Percentiles rank a stretch among this genome's conserved stretches.
phyloP scores from a whole-genome alignment of 805 yeast genomes.

The Candida coquimbonensis region DNA sequence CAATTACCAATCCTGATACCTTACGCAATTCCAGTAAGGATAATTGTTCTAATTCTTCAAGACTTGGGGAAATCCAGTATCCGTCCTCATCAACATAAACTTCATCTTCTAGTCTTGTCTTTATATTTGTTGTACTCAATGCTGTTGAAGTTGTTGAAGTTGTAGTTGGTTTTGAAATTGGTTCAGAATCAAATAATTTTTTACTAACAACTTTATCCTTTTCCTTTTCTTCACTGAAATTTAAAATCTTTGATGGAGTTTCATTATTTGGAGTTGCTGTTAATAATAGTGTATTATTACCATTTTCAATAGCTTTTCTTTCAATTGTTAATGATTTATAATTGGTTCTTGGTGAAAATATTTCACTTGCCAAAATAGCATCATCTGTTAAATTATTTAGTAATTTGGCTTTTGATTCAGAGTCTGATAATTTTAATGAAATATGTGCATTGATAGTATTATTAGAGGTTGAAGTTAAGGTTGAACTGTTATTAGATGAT shows the following conservation, averaged over 20 bases:
- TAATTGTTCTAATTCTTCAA: constrained; percentile 52
- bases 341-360: constrained; percentile 57
- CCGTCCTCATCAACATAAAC: constrained; percentile 49
- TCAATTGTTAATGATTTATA: constrained; percentile 50
- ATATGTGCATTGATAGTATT: constrained; percentile 3
- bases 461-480: constrained; percentile 1
- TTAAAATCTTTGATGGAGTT: constrained; percentile 9
- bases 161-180: not conserved
- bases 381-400: constrained; percentile 49
- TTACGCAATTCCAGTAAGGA: constrained; percentile 56
- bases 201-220: not conserved
- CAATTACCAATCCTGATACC: constrained; percentile 63
- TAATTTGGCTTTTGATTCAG: constrained; percentile 20
- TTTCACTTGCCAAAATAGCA: constrained; percentile 63
- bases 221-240: constrained; percentile 6
- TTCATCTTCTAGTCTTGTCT: constrained; percentile 6
- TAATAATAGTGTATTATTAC: not conserved
- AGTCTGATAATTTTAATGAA: constrained; percentile 2
- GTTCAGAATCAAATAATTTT: constrained; percentile 3
- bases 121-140: not conserved
- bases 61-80: constrained; percentile 81
- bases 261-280: not conserved
- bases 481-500: not conserved
- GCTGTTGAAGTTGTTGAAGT: not conserved
- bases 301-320: constrained; percentile 17